Evolutionary conservation across 257 asterid species (phyloP).

Genomic region (Paraleonurus japonicus): DNA sequence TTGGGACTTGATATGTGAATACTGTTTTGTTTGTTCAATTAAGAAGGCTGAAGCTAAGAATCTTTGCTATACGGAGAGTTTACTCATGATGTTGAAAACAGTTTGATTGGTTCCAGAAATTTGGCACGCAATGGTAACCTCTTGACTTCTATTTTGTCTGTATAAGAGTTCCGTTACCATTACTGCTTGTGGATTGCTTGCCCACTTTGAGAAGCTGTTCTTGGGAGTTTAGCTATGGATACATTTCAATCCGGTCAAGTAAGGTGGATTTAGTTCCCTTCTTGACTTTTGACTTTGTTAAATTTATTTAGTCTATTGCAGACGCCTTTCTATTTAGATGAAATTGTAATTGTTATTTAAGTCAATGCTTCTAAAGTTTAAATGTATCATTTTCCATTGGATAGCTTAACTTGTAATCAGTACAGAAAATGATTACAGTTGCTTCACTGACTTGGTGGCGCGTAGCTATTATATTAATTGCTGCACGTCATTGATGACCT

Average conservation of each 20-base stretch:
- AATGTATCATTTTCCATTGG: not conserved
- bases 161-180: not conserved
- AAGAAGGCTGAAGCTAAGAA: not conserved
- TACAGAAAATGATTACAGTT: not conserved
- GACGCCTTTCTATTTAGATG: slow-evolving; percentile 7
- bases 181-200: not conserved
- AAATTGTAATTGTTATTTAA: not conserved
- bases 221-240: not conserved
- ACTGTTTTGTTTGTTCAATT: not conserved
- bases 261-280: slow-evolving; percentile 14
- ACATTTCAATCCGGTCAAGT: not conserved
- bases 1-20: not conserved
- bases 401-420: not conserved
- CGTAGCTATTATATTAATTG: not conserved
- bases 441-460: too few species aligned
- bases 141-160: not conserved
- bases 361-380: not conserved
- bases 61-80: not conserved
- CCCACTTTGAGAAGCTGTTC: not conserved
- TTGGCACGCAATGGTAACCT: not conserved
- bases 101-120: not conserved
- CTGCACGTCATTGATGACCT: not conserved
- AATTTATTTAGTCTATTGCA: not conserved
- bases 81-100: not conserved
- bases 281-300: not conserved